Percentiles rank a stretch among this genome's conserved stretches.
phyloP scores from a whole-genome alignment of 495 filamentous ascomycete genomes.

The Talaromyces proteolyticus region DNA sequence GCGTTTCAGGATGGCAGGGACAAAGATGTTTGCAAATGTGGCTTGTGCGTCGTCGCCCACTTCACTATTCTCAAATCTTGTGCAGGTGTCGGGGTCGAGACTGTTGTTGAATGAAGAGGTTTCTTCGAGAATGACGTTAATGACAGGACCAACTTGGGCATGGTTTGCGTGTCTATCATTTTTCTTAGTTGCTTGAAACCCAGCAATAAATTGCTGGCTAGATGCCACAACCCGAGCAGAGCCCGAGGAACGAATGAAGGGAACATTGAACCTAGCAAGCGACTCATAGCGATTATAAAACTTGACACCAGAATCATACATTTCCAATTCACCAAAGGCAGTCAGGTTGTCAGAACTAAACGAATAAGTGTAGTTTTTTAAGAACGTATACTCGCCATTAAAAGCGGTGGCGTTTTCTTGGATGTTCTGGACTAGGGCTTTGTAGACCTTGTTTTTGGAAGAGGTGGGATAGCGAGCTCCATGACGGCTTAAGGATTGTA shows the following conservation, averaged over 20 bases:
- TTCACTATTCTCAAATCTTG: constrained; percentile 34
- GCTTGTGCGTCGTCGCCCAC: constrained; percentile 40
- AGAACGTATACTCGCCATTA: constrained; percentile 45
- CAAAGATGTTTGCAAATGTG: constrained; percentile 44
- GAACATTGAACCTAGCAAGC: constrained; percentile 32
- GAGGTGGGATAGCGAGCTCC: constrained; percentile 63
- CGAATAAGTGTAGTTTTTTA: constrained; percentile 53
- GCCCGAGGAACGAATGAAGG: constrained; percentile 60
- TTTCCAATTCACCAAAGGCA: constrained; percentile 53
- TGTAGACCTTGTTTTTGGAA: constrained; percentile 44
- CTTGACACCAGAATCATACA: constrained; percentile 57
- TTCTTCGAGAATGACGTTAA: constrained; percentile 52
- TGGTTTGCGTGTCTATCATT: constrained; percentile 21
- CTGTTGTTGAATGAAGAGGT: constrained; percentile 55
- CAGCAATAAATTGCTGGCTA: constrained; percentile 55
- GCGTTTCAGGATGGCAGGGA: constrained; percentile 45
- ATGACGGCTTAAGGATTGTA: constrained; percentile 61
- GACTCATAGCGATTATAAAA: constrained; percentile 55
- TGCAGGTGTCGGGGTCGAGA: constrained; percentile 55
- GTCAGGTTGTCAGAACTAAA: constrained; percentile 63
- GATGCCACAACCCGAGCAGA: constrained; percentile 58
- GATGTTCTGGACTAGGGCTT: constrained; percentile 44
- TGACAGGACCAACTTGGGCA: constrained; percentile 36
- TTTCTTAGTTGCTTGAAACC: constrained; percentile 47
- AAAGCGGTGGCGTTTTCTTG: constrained; percentile 41